These are phyloP conservation scores for Pichia pseudocactophila DNA, from an alignment of 805 yeast genomes.

Conservation along the genomic window DNA sequence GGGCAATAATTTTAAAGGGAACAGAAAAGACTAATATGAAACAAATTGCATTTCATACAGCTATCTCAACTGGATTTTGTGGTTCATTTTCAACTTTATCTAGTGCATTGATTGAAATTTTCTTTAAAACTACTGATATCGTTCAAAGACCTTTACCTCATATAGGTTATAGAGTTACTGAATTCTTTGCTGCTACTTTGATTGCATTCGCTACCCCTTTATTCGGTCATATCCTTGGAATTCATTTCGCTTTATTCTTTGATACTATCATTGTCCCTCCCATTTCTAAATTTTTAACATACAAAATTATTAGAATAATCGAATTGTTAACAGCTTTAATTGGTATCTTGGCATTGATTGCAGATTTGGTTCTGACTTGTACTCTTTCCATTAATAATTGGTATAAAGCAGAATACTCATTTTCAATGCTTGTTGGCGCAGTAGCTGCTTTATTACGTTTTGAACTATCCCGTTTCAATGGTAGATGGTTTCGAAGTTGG, in stretches of 20 bases:
- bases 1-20: slow-evolving; percentile 9
- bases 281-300: slow-evolving; percentile 8
- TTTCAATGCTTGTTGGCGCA: slow-evolving; percentile 60
- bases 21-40: slow-evolving; percentile 26
- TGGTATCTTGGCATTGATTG: slow-evolving; percentile 27
- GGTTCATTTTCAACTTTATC: slow-evolving; percentile 80
- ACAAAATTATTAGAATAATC: slow-evolving; percentile 7
- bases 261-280: slow-evolving; percentile 9
- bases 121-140: slow-evolving; percentile 38
- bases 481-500: slow-evolving; percentile 18
- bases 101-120: slow-evolving; percentile 48
- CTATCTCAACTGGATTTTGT: slow-evolving; percentile 72
- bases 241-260: slow-evolving; percentile 28
- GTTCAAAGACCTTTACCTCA: slow-evolving; percentile 37
- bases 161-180: slow-evolving; percentile 74
- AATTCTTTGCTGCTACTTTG: slow-evolving; percentile 53
- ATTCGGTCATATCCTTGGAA: slow-evolving; percentile 52
- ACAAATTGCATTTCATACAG: slow-evolving; percentile 42
- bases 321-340: slow-evolving; percentile 13
- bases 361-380: slow-evolving; percentile 35
- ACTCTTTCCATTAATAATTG: slow-evolving; percentile 23
- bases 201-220: slow-evolving; percentile 54
- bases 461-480: slow-evolving; percentile 45
- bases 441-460: slow-evolving; percentile 57
- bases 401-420: slow-evolving; percentile 63